Evolutionary conservation across 257 asterid species (phyloP), one percentile per base, ranked within the genome.

Genomic region (Solanum okadae): DNA sequence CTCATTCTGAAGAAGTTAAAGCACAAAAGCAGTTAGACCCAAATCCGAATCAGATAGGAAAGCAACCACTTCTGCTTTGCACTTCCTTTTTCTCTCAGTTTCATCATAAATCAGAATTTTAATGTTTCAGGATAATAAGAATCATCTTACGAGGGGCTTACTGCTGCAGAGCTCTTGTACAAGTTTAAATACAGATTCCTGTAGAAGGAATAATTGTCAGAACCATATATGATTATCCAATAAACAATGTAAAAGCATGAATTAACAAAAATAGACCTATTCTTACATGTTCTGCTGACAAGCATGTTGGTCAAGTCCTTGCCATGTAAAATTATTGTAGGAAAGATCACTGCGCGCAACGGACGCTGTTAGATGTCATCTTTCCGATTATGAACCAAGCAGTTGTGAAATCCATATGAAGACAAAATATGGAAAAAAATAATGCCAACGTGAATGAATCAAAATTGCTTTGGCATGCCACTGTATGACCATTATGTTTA

Each of bases 301-400:
- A 88, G 96, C 94, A 84, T 94, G 90, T 77, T 90, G 93, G 25
- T 91, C 96, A 22, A 94, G 91, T 88, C 94, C 98, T 92, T 92
- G 94, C 95, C 92, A 93, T 20, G 97, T 93, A 87, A 96, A 96
- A 89, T 96, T 96, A 87, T 96, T 96, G 95, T 95, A 96, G 14
- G 99, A 95, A 86, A 95, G 95, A 91, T 95, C 99, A 86, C 98
- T 95, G 98, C 90, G 86, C 13, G 79, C 40, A 20, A 49, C 1
- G 6, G 63, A 29, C 0, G 25, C 38, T n/a, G 44, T 81, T 49
- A 81, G 86, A 81, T 81, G 27, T 10, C 86, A 29, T 49, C 42
- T 49, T 29, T 14, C 27, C 68, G 4, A 81, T 81, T 46, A 81
- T 29, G 68, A 81, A 79, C 38, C 25, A 79, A 46, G 68, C 67